These are phyloP conservation scores for Flammula alnicola DNA, from an alignment of 1,284 basidiomycete species.

Conservation along the genomic window DNA sequence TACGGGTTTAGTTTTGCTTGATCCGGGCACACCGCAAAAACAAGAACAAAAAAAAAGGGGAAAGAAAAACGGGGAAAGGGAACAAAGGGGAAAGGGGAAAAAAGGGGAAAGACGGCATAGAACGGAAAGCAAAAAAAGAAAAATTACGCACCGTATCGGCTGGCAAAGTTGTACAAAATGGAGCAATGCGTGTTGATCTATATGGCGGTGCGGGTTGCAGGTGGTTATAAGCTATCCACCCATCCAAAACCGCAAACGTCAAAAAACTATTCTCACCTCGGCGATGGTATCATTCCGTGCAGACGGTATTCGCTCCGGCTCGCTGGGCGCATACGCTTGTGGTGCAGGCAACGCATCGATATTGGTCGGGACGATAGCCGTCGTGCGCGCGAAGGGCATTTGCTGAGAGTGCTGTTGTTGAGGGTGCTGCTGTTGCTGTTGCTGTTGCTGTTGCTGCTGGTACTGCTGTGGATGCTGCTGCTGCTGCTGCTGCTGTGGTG, in stretches of 20 bases:
- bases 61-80: too few relatives aligned
- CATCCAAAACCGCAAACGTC: conserved; percentile 9
- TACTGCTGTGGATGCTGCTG: conserved; percentile 26
- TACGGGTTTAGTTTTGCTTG: too few relatives aligned
- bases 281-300: conserved; percentile 43
- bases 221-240: conserved; percentile 6
- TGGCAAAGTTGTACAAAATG: conserved; percentile 64
- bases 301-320: conserved; percentile 36
- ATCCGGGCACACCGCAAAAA: too few relatives aligned
- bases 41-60: too few relatives aligned
- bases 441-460: conserved; percentile 27
- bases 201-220: conserved; percentile 20
- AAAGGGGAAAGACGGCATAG: conserved; percentile 4
- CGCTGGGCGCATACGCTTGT: conserved; percentile 19
- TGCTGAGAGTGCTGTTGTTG: conserved; percentile 32
- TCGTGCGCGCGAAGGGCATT: conserved; percentile 38
- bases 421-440: conserved; percentile 31
- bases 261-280: conserved; percentile 35
- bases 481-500: conserved; percentile 18
- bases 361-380: conserved; percentile 42
- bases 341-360: conserved; percentile 38
- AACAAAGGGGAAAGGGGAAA: too few relatives aligned
- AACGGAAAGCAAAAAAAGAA: conserved; percentile 6
- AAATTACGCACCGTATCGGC: conserved; percentile 58
- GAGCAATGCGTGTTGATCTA: conserved; percentile 68